These are phyloP conservation scores for Sapria himalayana DNA, from an alignment of 345 rosid species.

Conservation along the genomic window DNA sequence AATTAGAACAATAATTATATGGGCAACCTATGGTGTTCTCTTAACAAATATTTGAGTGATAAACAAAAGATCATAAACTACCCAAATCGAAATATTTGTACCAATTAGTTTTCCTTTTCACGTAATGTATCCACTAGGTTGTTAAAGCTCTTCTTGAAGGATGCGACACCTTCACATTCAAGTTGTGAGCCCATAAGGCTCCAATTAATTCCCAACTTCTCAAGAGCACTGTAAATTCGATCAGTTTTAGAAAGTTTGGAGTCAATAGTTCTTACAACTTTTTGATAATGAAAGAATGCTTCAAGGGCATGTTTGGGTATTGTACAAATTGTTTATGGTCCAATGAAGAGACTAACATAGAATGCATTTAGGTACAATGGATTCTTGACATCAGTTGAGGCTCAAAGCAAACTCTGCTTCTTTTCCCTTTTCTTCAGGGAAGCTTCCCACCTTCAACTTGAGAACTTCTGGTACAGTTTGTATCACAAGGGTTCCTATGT, in stretches of 20 bases:
- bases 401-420: conserved; percentile 8
- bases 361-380: conserved; percentile 5
- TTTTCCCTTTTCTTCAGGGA: conserved; percentile 3
- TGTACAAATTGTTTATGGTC: conserved; percentile 4
- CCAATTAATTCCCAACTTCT: conserved; percentile 8
- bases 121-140: conserved; percentile 4
- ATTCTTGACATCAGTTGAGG: conserved; percentile 5
- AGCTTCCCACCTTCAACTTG: conserved; percentile 1
- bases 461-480: conserved; percentile 7
- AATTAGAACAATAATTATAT: too few relatives aligned
- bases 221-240: conserved; percentile 1
- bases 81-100: too few relatives aligned
- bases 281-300: conserved; percentile 2
- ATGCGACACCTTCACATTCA: conserved; percentile 3
- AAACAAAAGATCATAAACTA: too few relatives aligned
- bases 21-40: too few relatives aligned
- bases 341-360: conserved; percentile 1
- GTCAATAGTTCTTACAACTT: neutral
- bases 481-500: conserved; percentile 3
- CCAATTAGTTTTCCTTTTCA: too few relatives aligned
- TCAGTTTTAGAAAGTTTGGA: conserved; percentile 1
- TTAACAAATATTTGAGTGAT: too few relatives aligned
- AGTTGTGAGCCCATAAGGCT: conserved; percentile 1
- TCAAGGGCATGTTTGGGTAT: conserved; percentile 7
- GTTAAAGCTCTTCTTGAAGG: conserved; percentile 8